phyloP scores from a whole-genome alignment of 2,329 filamentous ascomycete genomes.

The Stemphylium beticola region DNA sequence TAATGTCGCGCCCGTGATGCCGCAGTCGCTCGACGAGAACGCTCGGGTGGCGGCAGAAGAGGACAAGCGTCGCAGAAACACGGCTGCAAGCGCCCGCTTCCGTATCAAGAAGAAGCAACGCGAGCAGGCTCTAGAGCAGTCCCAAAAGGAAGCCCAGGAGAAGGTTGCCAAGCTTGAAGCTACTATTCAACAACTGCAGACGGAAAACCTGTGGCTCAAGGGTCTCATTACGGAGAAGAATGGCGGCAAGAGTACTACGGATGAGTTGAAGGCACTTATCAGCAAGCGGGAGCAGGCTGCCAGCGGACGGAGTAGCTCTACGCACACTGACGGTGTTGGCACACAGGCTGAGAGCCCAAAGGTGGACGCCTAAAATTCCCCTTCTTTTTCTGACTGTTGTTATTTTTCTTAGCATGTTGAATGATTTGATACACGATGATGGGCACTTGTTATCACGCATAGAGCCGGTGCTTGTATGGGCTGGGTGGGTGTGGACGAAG shows the following conservation, averaged over 20 bases:
- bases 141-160: conserved; percentile 58
- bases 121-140: conserved; percentile 59
- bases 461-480: not conserved
- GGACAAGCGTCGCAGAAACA: conserved; percentile 61
- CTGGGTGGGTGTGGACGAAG: not conserved
- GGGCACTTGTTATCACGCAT: not conserved
- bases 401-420: not conserved
- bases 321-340: conserved; percentile 48
- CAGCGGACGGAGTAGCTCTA: conserved; percentile 44
- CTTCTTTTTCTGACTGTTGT: conserved; percentile 8
- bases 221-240: conserved; percentile 59
- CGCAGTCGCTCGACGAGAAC: conserved; percentile 52
- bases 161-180: conserved; percentile 54
- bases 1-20: conserved; percentile 35
- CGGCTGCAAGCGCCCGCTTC: conserved; percentile 60
- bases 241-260: conserved; percentile 42
- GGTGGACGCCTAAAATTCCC: conserved; percentile 35
- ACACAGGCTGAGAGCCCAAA: conserved; percentile 39
- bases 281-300: conserved; percentile 44
- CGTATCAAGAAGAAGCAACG: conserved; percentile 63
- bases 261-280: conserved; percentile 43
- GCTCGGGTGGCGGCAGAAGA: conserved; percentile 58
- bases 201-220: conserved; percentile 61
- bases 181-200: conserved; percentile 58
- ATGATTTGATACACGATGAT: not conserved